Base-by-base conservation (phyloP, 2,329 filamentous ascomycete species). In the Alternaria sp. region DNA sequence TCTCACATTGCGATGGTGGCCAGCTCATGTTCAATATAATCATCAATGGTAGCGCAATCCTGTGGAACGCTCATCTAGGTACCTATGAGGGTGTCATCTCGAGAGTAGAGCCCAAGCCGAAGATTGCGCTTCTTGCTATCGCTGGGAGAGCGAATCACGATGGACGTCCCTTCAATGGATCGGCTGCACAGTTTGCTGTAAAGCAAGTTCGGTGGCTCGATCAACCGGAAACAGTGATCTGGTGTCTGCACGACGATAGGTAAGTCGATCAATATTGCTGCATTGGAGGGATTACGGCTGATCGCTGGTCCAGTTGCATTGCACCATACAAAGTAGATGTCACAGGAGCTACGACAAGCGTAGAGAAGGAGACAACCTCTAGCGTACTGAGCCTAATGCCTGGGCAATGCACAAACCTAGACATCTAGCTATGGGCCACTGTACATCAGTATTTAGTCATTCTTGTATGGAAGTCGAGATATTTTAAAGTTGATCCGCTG, bases 21-120 rank as follows among this genome's bases (percentile, higher is more conserved):
- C 57, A 60, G 39, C 32, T 60, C 8, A 60, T 60, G 57, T 60
- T 51, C 57, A 60, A 60, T 22, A 14, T 60, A 8, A 5, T 55
- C 22, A 32, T 55, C 9, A n/a, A 30, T 1, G 44, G 30, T 3
- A 55, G 39, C 7, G 26, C 26, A 16, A 4, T 51, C 6, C 49
- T 61, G 4, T 61, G 54, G 48, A 54, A 28, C 34, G 49, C 24
- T 7, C 61, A 63, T 18, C 53, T 63, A 6, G 56, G 56, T 4
- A 56, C 56, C 14, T 63, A 63, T 38, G 61, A 63, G 28, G 61
- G 61, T 4, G 44, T 63, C 7, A 16, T 59, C 9, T 8, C 5
- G 22, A 24, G 14, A 14, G n/a, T 59, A 18, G 34, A 63, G 30
- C 56, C 61, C 4, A 57, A 59, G 56, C 61, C 61, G 20, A 32